These are phyloP conservation scores for Metarhizium album DNA, from an alignment of 2,329 filamentous ascomycete species.

Conservation along the genomic window DNA sequence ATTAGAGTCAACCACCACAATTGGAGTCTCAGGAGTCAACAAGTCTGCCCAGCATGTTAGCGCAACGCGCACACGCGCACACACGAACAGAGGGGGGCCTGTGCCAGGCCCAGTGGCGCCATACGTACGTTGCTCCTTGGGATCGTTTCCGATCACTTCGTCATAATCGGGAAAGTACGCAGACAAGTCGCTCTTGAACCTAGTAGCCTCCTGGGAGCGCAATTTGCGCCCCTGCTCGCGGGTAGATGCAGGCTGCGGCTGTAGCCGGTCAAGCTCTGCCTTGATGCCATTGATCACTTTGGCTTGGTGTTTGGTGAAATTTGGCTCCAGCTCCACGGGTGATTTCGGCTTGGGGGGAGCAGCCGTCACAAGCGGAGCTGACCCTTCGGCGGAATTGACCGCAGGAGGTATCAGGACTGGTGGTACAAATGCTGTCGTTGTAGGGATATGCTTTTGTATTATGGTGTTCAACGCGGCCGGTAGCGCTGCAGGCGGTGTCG, in stretches of 20 bases:
- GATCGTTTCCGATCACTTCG: slow-evolving; percentile 79
- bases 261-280: slow-evolving; percentile 48
- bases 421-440: background rate
- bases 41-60: slow-evolving; percentile 44
- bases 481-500: slow-evolving; percentile 11
- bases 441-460: background rate
- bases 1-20: slow-evolving; percentile 54
- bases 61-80: background rate
- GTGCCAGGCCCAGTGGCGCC: background rate
- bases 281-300: slow-evolving; percentile 52
- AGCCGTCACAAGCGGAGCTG: slow-evolving; percentile 1
- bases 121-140: slow-evolving; percentile 62
- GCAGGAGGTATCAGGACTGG: slow-evolving; percentile 1
- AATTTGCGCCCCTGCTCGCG: slow-evolving; percentile 63
- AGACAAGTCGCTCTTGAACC: slow-evolving; percentile 84
- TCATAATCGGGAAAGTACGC: slow-evolving; percentile 92
- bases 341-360: slow-evolving; percentile 9
- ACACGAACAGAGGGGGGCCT: no score
- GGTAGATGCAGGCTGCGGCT: slow-evolving; percentile 34
- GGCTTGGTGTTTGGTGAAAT: slow-evolving; percentile 39
- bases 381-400: slow-evolving; percentile 7
- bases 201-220: slow-evolving; percentile 73
- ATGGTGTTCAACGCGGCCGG: slow-evolving; percentile 7
- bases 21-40: slow-evolving; percentile 60
- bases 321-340: slow-evolving; percentile 15